Percentiles rank a stretch among this genome's conserved stretches.
These are phyloP conservation scores for Monilinia polystroma DNA, from an alignment of 2,329 filamentous ascomycete genomes.

Conservation along the genomic window DNA sequence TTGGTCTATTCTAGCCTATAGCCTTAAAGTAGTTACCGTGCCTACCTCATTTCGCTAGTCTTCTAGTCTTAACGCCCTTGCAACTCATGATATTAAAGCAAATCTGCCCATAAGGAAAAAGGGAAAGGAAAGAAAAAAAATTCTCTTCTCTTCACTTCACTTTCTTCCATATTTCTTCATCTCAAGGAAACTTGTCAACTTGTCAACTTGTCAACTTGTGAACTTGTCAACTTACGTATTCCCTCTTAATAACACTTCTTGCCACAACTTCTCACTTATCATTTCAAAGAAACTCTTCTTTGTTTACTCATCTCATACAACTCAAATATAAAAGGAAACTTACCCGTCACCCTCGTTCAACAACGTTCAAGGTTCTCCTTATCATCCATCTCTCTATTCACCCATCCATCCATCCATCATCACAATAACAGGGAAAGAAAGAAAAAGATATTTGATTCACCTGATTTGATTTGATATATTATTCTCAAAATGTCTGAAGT, in stretches of 20 bases:
- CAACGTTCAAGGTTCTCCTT: slow-evolving; percentile 23
- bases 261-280: slow-evolving; percentile 7
- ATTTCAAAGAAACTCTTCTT: slow-evolving; percentile 11
- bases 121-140: slow-evolving; percentile 19
- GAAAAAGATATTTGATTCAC: not conserved
- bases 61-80: slow-evolving; percentile 25
- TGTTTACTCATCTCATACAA: slow-evolving; percentile 4
- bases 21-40: slow-evolving; percentile 18
- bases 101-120: slow-evolving; percentile 18
- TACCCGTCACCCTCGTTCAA: slow-evolving; percentile 33
- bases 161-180: slow-evolving; percentile 17
- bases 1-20: not conserved
- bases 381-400: slow-evolving; percentile 32
- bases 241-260: slow-evolving; percentile 12
- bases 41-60: slow-evolving; percentile 24
- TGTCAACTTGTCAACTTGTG: not conserved
- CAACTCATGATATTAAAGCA: slow-evolving; percentile 21
- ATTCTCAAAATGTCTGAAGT: slow-evolving; percentile 55
- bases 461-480: slow-evolving; percentile 29
- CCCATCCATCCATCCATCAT: not conserved
- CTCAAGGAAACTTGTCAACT: not conserved
- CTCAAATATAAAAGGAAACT: slow-evolving; percentile 17
- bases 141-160: not conserved
- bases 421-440: not conserved
- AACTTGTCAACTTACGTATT: slow-evolving; percentile 2